Evolutionary conservation across 2,329 filamentous ascomycete species (phyloP).

Genomic region (Thielaviopsis ethacetica): DNA sequence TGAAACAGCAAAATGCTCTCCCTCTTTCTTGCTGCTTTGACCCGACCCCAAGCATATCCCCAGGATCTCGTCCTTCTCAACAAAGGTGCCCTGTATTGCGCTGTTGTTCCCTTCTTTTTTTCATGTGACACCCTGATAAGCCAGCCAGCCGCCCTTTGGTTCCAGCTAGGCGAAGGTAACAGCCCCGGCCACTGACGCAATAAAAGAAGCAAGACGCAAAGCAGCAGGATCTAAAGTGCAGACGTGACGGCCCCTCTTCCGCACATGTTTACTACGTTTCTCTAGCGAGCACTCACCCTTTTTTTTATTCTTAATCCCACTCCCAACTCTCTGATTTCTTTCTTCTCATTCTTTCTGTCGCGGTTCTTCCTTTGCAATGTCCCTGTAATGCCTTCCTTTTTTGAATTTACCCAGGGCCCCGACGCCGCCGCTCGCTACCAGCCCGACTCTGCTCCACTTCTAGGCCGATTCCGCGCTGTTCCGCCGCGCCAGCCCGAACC

Average conservation of each 20-base stretch:
- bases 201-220: too few species aligned
- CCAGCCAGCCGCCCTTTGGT: background rate
- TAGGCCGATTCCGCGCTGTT: slow-evolving; percentile 50
- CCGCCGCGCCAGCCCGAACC: slow-evolving; percentile 22
- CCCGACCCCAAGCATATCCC: too few species aligned
- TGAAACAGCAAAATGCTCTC: too few species aligned
- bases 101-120: background rate
- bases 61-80: background rate
- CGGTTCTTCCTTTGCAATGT: slow-evolving; percentile 1
- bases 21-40: background rate
- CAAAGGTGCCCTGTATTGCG: background rate
- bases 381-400: slow-evolving; percentile 42
- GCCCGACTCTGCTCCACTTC: slow-evolving; percentile 40
- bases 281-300: background rate
- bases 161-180: too few species aligned
- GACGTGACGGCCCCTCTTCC: background rate
- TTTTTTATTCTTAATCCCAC: background rate
- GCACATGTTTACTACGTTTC: background rate
- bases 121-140: background rate
- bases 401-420: slow-evolving; percentile 49
- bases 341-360: background rate
- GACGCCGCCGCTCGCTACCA: slow-evolving; percentile 37
- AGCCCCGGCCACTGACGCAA: too few species aligned
- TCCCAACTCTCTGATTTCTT: background rate
- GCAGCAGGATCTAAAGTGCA: too few species aligned